Base-by-base conservation (phyloP, 495 filamentous ascomycete genomes). In the Xylaria flabelliformis region DNA sequence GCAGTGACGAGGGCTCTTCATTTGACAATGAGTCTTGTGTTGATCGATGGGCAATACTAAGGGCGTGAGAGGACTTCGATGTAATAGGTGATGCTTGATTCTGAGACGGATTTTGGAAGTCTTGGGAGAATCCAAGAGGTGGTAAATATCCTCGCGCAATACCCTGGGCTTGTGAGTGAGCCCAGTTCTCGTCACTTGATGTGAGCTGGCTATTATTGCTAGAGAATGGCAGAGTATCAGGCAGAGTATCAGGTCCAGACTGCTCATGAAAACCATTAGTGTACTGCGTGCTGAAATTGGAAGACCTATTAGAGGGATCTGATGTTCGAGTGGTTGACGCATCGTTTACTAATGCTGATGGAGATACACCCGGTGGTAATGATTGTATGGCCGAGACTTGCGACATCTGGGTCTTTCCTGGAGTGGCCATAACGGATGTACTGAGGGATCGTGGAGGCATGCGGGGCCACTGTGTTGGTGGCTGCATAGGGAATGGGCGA, bases 241-340 rank as follows among this genome's bases (percentile, higher is more conserved):
- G 83, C 19, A 91, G 69, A 69, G 71, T 72, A 0, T 61, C 73
- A 21, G 70, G 74, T 48, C 75, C 78, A 15, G 75, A 75, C 29
- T 79, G 77, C 26, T 84, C 80, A 71, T 79, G 77, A 42, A 82
- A 77, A 19, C 80, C 90, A 73, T 90, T 92, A 5, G 90, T 90
- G 63, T 81, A 81, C 77, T 94, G 92, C 0, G 91, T 91, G 74
- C 89, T 89, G 75, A 86, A 85, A 72, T 88, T 81, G 2, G 78
- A 84, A 42, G 86, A 86, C 36, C 82, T 78, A 74, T 82, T 74
- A 74, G 93, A 94, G 74, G 93, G 90, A 48, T 91, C 89, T 24
- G 85, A 85, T 5, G 91, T 93, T 51, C 92, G 92, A n/a, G 93
- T 94, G 0, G 93, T 96, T 9, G 94, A 97, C 4, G 94, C 94